Evolutionary conservation across 2,329 filamentous ascomycete species (phyloP), one percentile per base, ranked within the genome.

Genomic region (Mycosphaerella sp.): DNA sequence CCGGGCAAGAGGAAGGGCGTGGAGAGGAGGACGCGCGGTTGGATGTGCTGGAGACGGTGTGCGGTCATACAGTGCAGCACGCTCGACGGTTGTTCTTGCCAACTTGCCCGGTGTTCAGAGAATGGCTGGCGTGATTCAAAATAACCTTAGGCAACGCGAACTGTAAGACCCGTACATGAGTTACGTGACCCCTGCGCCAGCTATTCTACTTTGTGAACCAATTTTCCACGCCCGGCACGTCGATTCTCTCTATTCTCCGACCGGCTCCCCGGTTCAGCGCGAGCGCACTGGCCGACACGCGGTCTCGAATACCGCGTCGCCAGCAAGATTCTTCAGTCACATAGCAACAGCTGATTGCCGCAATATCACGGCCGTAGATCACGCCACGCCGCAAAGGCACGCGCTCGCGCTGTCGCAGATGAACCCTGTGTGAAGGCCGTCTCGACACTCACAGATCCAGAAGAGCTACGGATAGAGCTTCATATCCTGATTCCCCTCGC

Each of bases 331-430:
- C 28, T 43, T 17, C 16, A 49, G 32, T 49, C 28, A 30, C 47
- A 49, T 49, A 49, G 47, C 47, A 49, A 49, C 47, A 16, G 47
- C 40, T 37, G 17, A 43, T 36, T 14, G 45, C 36, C 14, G 10
- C 30, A 34, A 41, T 41, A 37, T 45, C 43, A 18, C 43, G 35
- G 13, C 13, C 30, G 44, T 48, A 27, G 44, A 41, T 48, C 36
- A 18, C 14, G 35, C 14, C 37, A 41, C 30, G 30, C 10, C 9
- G 30, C 30, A 34, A 34, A 8, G n/a, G n/a, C n/a, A n/a, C n/a
- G n/a, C n/a, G 30, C 30, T 9, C 30, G 30, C 30, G 30, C 30
- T 12, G 30, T 34, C 10, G 10, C 30, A 34, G 30, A 34, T 34
- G 10, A 34, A 2, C 10, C 30, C 30, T 34, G 30, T 34, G 30